Evolutionary conservation across 1,284 basidiomycete species (phyloP), one percentile per base, ranked within the genome.

Genomic region (Blastosporella zonata): DNA sequence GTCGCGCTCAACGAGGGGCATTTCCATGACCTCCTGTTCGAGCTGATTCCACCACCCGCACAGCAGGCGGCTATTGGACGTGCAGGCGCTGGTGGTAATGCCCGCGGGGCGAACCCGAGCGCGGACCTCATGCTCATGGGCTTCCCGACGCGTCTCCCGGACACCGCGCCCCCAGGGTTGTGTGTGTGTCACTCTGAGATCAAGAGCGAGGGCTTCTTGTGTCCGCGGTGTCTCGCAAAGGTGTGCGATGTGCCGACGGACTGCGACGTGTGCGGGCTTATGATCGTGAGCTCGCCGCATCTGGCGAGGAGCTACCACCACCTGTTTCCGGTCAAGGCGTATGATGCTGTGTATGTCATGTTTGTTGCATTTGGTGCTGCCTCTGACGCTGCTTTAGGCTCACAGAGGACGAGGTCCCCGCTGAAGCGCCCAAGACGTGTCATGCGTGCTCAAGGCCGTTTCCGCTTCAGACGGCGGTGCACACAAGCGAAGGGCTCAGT

Each of bases 121-220:
- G 88, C 90, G 0, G 94, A 99, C 67, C 73, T 99, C 33, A 95
- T 99, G 85, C 88, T 97, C 75, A 99, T 99, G 94, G 96, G 96
- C 2, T 99, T 99, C 67, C 97, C 93, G 0, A 92, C 88, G 13
- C 83, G 93, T 37, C 73, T 97, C n/a, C 90, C 90, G 0, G 86
- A 86, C 55, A 81, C 87, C 0, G 87, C 90, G 0, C 84, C 87
- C 15, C 84, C 88, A 7, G 86, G 86, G 42, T 75, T 97, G 17
- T 99, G 96, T 63, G 92, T 87, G 1, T 99, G 96, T 64, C 96
- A 99, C 66, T 90, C 90, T 2, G 83, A 93, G 54, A 74, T 97
- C 61, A 90, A 88, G 67, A 84, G 84, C 58, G 87, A 89, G 54
- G 97, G 96, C 3, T 99, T 96, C 69, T 75, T 97, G 12, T 99